Evolutionary conservation across 495 filamentous ascomycete genomes (phyloP).

Genomic region (Aspergillus incahuasiensis): DNA sequence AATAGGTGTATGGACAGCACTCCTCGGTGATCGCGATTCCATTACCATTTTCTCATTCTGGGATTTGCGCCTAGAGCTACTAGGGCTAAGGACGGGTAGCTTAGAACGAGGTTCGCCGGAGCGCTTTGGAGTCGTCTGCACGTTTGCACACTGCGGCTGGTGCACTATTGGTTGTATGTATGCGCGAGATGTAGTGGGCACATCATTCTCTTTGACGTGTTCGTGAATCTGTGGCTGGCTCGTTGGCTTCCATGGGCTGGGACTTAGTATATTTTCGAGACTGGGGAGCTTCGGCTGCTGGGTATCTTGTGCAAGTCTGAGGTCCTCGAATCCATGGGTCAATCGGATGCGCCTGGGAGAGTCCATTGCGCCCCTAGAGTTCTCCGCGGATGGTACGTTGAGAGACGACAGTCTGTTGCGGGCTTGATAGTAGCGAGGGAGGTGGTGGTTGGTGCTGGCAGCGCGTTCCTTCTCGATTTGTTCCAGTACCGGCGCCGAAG

Average conservation of each 20-base stretch:
- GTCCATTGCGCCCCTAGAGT: not conserved
- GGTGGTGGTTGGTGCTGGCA: not conserved
- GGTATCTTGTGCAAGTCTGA: not conserved
- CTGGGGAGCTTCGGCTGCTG: not conserved
- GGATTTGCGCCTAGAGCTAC: slow-evolving; percentile 4
- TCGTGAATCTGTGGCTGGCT: not conserved
- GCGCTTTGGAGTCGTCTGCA: not conserved
- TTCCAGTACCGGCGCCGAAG: not conserved
- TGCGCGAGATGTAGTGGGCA: not conserved
- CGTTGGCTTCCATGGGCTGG: not conserved
- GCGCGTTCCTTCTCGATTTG: not conserved
- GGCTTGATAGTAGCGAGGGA: not conserved
- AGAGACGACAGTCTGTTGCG: not conserved
- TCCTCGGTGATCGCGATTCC: not conserved
- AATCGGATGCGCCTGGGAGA: slow-evolving; percentile 5
- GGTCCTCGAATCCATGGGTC: slow-evolving; percentile 7
- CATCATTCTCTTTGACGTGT: not conserved
- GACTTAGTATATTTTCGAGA: not conserved
- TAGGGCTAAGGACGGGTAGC: not conserved
- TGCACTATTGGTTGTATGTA: not conserved
- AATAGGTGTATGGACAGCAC: not conserved
- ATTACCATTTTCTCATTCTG: slow-evolving; percentile 17
- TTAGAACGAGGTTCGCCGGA: not conserved
- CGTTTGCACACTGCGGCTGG: not conserved
- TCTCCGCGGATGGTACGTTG: not conserved